Base-by-base conservation (phyloP, 2,329 filamentous ascomycete species). In the Trichoderma endophyticum region DNA sequence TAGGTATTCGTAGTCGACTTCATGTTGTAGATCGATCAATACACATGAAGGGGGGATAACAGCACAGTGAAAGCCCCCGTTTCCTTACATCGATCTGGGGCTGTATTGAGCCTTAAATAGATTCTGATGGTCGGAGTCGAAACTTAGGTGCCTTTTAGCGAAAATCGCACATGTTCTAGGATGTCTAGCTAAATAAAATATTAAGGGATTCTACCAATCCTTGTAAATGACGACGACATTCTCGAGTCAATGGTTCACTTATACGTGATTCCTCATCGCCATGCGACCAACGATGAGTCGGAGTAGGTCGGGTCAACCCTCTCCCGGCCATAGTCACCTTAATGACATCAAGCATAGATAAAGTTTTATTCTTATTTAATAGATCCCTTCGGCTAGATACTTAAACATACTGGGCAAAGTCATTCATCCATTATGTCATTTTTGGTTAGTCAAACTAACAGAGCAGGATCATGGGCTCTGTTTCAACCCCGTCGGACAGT, bases 271-370 rank as follows among this genome's bases (percentile, higher is more conserved):
- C 43, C 43, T 51, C 43, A 51, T n/a, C n/a, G n/a, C n/a, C n/a
- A n/a, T n/a, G n/a, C n/a, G n/a, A n/a, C n/a, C n/a, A n/a, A n/a
- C n/a, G n/a, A n/a, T n/a, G n/a, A n/a, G n/a, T n/a, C n/a, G n/a
- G n/a, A n/a, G n/a, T n/a, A n/a, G 15, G 6, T 43, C 39, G 15
- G 39, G 15, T n/a, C n/a, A n/a, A n/a, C n/a, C n/a, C n/a, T n/a
- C 39, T 43, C 0, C 39, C 39, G n/a, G 4, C 5, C 43, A 51
- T 51, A 51, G 0, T 12, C 9, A 51, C 0, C 0, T 12, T 21
- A 21, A 51, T 51, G 9, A 48, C 43, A 48, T 48, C 8, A 51
- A 51, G n/a, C n/a, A 51, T 0, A 21, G 8, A 51, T 51, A 0
- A 43, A n/a, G 1, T 3, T 51, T 12, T 21, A 51, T 51, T 51